phyloP scores from a whole-genome alignment of 495 filamentous ascomycete species.

The Annulohypoxylon bovei region DNA sequence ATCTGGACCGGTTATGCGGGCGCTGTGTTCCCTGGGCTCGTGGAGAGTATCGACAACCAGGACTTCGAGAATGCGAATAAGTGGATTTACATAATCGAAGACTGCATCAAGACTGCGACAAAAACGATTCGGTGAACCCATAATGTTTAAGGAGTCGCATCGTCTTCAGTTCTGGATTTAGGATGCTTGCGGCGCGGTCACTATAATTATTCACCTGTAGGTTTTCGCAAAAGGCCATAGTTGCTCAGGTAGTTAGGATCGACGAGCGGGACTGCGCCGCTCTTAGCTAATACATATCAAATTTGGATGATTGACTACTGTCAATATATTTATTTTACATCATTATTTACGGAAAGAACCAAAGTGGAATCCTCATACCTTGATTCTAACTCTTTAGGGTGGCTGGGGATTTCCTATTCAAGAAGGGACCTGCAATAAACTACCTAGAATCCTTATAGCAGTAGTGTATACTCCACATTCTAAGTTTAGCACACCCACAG shows the following conservation, averaged over 20 bases:
- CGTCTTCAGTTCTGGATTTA: not conserved
- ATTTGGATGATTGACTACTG: not conserved
- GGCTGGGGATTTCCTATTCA: not conserved
- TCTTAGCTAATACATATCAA: not conserved
- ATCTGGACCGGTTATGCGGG: slow-evolving; percentile 91
- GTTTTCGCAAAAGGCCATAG: not conserved
- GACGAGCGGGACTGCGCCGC: not conserved
- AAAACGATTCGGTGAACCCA: slow-evolving; percentile 51
- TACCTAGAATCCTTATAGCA: not conserved
- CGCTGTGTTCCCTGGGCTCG: slow-evolving; percentile 82
- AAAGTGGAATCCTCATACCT: not conserved
- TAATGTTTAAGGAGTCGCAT: not conserved
- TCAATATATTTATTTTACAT: slow-evolving; percentile 1
- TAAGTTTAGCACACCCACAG: not conserved
- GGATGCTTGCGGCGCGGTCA: not conserved
- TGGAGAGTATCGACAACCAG: slow-evolving; percentile 80
- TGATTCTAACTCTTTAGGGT: not conserved
- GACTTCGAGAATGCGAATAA: slow-evolving; percentile 77
- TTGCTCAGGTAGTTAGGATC: not conserved
- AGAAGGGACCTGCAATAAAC: not conserved
- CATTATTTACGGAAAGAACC: not conserved
- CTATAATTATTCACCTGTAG: not conserved
- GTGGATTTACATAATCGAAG: slow-evolving; percentile 84
- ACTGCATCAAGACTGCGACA: slow-evolving; percentile 70
- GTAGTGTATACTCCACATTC: no score